Percentiles rank a stretch among this genome's conserved stretches.
These are phyloP conservation scores for Phytophthora megakarya DNA, from an alignment of 352 stramenopile species.

Conservation along the genomic window DNA sequence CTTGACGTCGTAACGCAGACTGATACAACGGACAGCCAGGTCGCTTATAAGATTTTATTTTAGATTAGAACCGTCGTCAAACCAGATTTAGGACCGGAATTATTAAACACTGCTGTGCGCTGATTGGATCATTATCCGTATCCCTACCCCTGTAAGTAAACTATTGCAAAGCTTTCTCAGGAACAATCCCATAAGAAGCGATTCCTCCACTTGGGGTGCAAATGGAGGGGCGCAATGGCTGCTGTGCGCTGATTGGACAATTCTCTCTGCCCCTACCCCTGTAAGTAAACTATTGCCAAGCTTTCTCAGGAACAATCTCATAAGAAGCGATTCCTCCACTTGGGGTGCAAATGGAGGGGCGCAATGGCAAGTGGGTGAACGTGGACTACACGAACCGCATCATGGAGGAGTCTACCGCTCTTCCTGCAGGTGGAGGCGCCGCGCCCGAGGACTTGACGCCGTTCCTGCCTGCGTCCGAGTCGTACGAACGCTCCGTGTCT, in stretches of 20 bases:
- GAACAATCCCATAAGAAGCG: constrained; percentile 6
- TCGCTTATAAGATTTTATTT: no score
- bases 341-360: constrained; percentile 45
- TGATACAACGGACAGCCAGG: no score
- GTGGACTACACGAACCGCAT: constrained; percentile 83
- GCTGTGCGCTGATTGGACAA: no score
- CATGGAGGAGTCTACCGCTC: constrained; percentile 49
- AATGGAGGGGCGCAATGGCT: constrained; percentile 70
- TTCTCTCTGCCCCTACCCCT: no score
- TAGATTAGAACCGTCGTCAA: no score
- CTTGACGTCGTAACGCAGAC: constrained; percentile 27
- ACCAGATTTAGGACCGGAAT: no score
- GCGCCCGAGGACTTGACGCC: constrained; percentile 17
- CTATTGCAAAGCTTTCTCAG: constrained; percentile 29
- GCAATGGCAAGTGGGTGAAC: constrained; percentile 88
- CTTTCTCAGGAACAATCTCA: constrained; percentile 27
- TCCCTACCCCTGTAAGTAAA: no score
- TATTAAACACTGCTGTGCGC: no score
- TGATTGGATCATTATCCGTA: no score
- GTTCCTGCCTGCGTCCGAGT: constrained; percentile 15
- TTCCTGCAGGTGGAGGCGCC: neutral
- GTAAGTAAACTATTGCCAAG: no score
- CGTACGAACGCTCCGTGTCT: constrained; percentile 3
- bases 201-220: no score
- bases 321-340: no score